Base-by-base conservation (phyloP, 345 rosid genomes). In the Eutrema japonicum region DNA sequence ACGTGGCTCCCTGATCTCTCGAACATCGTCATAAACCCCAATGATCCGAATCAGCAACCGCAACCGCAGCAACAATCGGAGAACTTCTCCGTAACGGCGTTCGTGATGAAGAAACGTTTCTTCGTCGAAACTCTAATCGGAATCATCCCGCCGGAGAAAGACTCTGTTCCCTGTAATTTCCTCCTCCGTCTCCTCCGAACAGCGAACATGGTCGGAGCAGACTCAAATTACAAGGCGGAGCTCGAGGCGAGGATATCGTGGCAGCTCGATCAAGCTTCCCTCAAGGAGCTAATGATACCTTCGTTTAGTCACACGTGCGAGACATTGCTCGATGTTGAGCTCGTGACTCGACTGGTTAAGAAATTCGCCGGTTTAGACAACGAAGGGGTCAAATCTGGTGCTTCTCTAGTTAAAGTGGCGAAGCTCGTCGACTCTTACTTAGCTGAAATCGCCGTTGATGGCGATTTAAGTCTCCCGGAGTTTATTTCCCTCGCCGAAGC, bases 221-320 rank as follows among this genome's bases (percentile, higher is more conserved):
- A 88, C 61, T 69, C 82, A 2, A 22, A 45, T 3, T 89, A 83
- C 77, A 81, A 77, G 47, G 77, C 64, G 0, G 97, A 94, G 88
- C 84, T 94, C 0, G 98, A 94, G 81, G 82, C 64, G 64, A 79
- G 89, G 81, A 76, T 88, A 30, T 82, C 96, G 4, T 84, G 89
- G 97, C 96, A 89, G 68, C 86, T 94, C 0, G 98, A 94, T 64
- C 89, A 85, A 64, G 96, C 98, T 51, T 88, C 96, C 0, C 64
- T 94, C 43, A 89, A 87, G 69, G 98, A 94, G 80, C 41, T 94
- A 8, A 78, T 94, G 98, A 88, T 94, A 71, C 98, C 98, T 1
- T 91, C 96, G 7, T 94, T 94, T 6, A 91, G 96, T 72, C 97
- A 91, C 77, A 87, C 88, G 4, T 83, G 90, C 40, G 85, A 84